Percentiles rank a stretch among this genome's conserved stretches.
These are phyloP conservation scores for Calvatia gigantea DNA, from an alignment of 768 basidiomycete species.

Conservation along the genomic window DNA sequence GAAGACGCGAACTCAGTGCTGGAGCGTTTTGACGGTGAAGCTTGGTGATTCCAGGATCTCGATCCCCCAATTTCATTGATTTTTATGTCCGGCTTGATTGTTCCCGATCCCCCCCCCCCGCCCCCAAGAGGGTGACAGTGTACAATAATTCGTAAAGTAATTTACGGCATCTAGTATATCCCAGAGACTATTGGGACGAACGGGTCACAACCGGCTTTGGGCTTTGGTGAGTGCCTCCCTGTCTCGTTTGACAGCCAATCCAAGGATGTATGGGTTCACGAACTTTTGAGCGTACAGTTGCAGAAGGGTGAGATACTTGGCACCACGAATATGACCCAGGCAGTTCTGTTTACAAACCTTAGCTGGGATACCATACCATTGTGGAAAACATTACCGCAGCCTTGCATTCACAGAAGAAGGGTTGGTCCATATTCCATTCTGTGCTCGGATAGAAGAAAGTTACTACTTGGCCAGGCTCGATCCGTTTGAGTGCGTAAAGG, in stretches of 20 bases:
- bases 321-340: conserved; percentile 42
- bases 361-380: not conserved
- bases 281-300: conserved; percentile 33
- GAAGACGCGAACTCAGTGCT: conserved; percentile 76
- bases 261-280: conserved; percentile 41
- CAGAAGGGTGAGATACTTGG: conserved; percentile 35
- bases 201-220: conserved; percentile 1
- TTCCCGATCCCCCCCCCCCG: too few relatives aligned
- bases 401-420: conserved; percentile 54
- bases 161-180: too few relatives aligned
- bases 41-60: conserved; percentile 47
- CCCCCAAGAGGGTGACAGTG: too few relatives aligned
- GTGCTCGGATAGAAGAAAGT: conserved; percentile 67
- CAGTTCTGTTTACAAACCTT: too few relatives aligned
- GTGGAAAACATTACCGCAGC: conserved; percentile 24
- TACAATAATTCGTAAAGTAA: too few relatives aligned
- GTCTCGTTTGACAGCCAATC: conserved; percentile 25
- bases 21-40: conserved; percentile 79
- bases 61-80: not conserved
- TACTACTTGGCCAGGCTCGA: conserved; percentile 35
- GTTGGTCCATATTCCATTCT: conserved; percentile 67
- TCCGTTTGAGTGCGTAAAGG: conserved; percentile 39
- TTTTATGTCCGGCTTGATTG: not conserved
- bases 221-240: conserved; percentile 1
- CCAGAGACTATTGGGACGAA: too few relatives aligned